Base-by-base conservation (phyloP, 805 yeast species). In the Sugiyamaella lignohabitans region DNA sequence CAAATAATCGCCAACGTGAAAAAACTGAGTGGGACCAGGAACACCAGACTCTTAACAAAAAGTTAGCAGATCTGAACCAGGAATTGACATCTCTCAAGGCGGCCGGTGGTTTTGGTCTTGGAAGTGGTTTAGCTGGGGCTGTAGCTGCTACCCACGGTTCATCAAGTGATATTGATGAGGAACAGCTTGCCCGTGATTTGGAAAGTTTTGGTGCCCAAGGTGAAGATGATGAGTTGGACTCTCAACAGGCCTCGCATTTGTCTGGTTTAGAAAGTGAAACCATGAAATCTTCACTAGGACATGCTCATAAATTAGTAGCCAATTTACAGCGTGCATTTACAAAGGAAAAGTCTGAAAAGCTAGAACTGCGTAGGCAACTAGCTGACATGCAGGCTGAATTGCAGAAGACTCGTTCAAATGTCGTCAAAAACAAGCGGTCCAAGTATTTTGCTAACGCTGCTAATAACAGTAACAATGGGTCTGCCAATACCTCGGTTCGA, bases 231-330 rank as follows among this genome's bases (percentile, higher is more conserved):
- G 56, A 36, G 5, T 55, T 51, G 30, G 40, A 48, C 4, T 55
- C 64, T 16, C 63, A 59, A 54, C 8, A 56, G 63, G 4, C 61
- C 66, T 21, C 63, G 8, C 57, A 59, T 38, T 56, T 61, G 45
- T 47, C 59, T 11, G 59, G 52, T n/a, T 56, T 84, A 38, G 87
- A 84, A 57, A 66, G 76, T 2, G 89, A 85, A 57, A 80, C 88
- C 1, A 64, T 84, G 53, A 72, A 74, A 52, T 73, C 83, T 0
- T 80, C 84, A 20, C 69, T 86, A 54, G 70, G 72, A 16, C 85
- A 75, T 62, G 83, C 89, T 3, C 78, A 81, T 55, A 71, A 73
- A 50, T 74, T 79, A 2, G 79, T 84, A 41, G 65, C 78, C n/a
- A 80, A 74, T 55, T 69, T 84, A 51, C 74, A 84, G 59, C 66